phyloP scores from a whole-genome alignment of 495 filamentous ascomycete genomes.

The Penicillium daleae region DNA sequence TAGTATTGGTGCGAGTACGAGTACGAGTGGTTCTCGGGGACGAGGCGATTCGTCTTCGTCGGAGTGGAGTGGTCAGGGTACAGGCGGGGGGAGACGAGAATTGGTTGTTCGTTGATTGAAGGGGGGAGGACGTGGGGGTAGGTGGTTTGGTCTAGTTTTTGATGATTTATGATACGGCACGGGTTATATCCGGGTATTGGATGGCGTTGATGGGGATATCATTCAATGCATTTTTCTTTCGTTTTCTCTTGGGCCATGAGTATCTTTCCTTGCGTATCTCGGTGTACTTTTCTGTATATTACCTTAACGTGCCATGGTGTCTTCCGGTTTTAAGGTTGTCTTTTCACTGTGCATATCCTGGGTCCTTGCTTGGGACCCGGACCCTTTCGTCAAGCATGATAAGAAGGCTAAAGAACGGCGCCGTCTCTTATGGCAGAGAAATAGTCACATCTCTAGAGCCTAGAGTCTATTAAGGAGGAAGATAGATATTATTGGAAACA shows the following conservation, averaged over 20 bases:
- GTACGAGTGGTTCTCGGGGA: constrained; percentile 26
- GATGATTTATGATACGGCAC: constrained; percentile 22
- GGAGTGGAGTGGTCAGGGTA: constrained; percentile 29
- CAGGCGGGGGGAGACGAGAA: constrained; percentile 33
- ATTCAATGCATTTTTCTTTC: neutral
- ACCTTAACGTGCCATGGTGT: too few relatives aligned
- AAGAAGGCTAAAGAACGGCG: too few relatives aligned
- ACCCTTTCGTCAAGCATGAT: too few relatives aligned
- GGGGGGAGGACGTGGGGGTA: too few relatives aligned
- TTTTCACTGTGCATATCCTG: too few relatives aligned
- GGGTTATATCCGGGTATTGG: constrained; percentile 1
- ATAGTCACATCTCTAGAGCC: too few relatives aligned
- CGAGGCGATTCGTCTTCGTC: constrained; percentile 35
- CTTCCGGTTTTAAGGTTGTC: too few relatives aligned
- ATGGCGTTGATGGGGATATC: constrained; percentile 9
- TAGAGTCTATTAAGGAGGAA: too few relatives aligned
- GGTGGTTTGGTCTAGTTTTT: neutral
- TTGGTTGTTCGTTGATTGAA: constrained; percentile 36
- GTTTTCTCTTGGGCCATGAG: neutral
- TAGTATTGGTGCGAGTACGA: constrained; percentile 32
- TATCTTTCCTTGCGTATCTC: neutral
- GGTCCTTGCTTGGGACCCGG: too few relatives aligned
- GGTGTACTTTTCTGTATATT: too few relatives aligned
- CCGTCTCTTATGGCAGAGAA: too few relatives aligned
- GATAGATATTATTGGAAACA: too few relatives aligned